A percentile compares a stretch with the other conserved stretches of the same genome.
phyloP scores from a whole-genome alignment of 2,329 filamentous ascomycete species.

The Epichloe typhina region DNA sequence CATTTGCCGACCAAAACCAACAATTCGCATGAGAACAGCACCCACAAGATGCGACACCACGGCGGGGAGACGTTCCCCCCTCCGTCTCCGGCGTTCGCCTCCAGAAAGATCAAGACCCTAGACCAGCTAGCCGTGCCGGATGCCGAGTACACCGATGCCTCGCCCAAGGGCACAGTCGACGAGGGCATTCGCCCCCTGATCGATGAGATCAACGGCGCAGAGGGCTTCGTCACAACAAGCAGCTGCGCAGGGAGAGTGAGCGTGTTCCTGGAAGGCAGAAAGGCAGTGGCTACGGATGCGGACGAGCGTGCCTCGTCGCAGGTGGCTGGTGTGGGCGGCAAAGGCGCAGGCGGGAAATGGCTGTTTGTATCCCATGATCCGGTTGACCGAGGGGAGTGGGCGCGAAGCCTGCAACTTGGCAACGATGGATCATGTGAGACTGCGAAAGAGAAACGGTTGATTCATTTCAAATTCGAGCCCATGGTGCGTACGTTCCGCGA shows the following conservation, averaged over 20 bases:
- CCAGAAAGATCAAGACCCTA: conserved; percentile 62
- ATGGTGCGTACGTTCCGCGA: conserved; percentile 54
- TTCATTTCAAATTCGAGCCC: conserved; percentile 89
- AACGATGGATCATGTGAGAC: not conserved
- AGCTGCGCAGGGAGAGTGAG: conserved; percentile 82
- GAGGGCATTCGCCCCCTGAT: conserved; percentile 66
- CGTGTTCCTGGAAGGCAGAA: conserved; percentile 73
- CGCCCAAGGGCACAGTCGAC: conserved; percentile 82
- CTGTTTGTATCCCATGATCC: conserved; percentile 79
- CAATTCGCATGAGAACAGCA: not conserved
- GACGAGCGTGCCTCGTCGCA: conserved; percentile 11
- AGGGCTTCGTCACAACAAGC: conserved; percentile 79
- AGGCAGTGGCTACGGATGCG: conserved; percentile 14
- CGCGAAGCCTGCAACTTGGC: conserved; percentile 15
- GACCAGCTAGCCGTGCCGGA: conserved; percentile 54
- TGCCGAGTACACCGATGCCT: conserved; percentile 65
- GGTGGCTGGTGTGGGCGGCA: conserved; percentile 59
- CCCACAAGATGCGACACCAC: conserved; percentile 13
- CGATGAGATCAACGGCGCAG: conserved; percentile 57
- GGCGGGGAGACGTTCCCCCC: conserved; percentile 11
- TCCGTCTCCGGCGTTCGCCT: conserved; percentile 31
- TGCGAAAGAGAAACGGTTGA: conserved; percentile 28
- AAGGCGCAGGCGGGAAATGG: conserved; percentile 75
- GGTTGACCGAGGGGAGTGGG: conserved; percentile 17
- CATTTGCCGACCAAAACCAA: not conserved